A percentile compares a stretch with the other conserved stretches of the same genome.
phyloP scores from a whole-genome alignment of 176 grass and related monocot species.

The Avena eriantha region DNA sequence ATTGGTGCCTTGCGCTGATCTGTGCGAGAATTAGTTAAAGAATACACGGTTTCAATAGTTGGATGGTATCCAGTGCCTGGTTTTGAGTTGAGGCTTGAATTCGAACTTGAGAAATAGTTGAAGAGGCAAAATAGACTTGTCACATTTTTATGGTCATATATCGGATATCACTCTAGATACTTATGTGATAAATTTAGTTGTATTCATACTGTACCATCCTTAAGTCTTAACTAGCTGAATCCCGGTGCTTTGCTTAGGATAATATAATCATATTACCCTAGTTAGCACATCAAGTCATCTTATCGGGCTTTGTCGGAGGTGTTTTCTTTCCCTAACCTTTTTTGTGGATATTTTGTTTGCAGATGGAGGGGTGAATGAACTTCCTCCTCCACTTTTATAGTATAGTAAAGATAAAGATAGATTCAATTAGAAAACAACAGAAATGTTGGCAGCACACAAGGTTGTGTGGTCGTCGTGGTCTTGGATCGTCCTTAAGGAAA shows the following conservation, averaged over 20 bases:
- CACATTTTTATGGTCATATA: neutral
- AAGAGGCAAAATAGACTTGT: neutral
- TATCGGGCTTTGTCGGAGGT: neutral
- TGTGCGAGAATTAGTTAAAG: neutral
- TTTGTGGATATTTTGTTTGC: neutral
- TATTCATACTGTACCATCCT: neutral
- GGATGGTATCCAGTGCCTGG: neutral
- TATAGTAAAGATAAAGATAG: neutral
- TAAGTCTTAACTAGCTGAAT: neutral
- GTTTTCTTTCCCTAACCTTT: neutral
- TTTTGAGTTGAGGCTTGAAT: neutral
- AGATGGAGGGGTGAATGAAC: neutral
- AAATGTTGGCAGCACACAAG: neutral
- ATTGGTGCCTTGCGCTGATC: slow-evolving; percentile 18
- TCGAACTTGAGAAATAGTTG: neutral
- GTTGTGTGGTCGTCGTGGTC: neutral
- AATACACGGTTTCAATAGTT: neutral
- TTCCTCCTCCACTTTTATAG: neutral
- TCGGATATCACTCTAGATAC: neutral
- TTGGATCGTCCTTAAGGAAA: too few species aligned
- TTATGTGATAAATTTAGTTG: neutral
- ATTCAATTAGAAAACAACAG: neutral
- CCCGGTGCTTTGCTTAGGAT: neutral
- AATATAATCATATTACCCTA: slow-evolving; percentile 6
- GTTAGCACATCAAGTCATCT: neutral